These are phyloP conservation scores for Aspergillus nanangensis DNA, from an alignment of 495 filamentous ascomycete species.

Conservation along the genomic window DNA sequence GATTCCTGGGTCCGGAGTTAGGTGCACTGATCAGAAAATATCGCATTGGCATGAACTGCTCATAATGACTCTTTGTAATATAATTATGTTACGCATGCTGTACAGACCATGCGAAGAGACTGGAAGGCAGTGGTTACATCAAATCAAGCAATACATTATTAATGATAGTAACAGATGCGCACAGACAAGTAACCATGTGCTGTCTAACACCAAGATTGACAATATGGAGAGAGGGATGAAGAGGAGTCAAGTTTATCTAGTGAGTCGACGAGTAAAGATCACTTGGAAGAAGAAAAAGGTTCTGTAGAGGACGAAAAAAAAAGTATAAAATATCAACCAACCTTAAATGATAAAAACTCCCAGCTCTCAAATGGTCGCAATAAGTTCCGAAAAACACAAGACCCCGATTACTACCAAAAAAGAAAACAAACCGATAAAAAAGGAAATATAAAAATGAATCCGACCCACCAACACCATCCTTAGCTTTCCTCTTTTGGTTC, in stretches of 20 bases:
- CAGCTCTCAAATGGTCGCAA: not conserved
- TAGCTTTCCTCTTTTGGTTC: constrained; percentile 30
- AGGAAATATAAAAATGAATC: constrained; percentile 15
- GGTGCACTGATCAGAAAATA: no score
- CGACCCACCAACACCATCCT: constrained; percentile 10
- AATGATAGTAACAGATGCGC: no score
- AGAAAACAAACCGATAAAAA: constrained; percentile 20
- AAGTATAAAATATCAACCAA: not conserved
- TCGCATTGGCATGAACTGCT: no score
- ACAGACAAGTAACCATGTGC: no score
- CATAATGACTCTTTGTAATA: not conserved
- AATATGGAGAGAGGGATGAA: no score
- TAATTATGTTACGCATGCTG: not conserved
- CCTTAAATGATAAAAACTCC: constrained; percentile 7
- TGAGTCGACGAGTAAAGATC: no score
- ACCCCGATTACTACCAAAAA: constrained; percentile 4
- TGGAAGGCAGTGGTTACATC: constrained; percentile 1
- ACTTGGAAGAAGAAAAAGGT: no score
- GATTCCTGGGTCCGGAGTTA: no score
- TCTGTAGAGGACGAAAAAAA: not conserved
- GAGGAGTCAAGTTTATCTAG: no score
- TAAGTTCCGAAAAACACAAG: not conserved
- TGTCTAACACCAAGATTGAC: no score
- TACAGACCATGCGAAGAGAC: not conserved
- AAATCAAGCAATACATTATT: no score